These are phyloP conservation scores for Solanum pimpinellifolium DNA, from an alignment of 257 asterid genomes.

Conservation along the genomic window DNA sequence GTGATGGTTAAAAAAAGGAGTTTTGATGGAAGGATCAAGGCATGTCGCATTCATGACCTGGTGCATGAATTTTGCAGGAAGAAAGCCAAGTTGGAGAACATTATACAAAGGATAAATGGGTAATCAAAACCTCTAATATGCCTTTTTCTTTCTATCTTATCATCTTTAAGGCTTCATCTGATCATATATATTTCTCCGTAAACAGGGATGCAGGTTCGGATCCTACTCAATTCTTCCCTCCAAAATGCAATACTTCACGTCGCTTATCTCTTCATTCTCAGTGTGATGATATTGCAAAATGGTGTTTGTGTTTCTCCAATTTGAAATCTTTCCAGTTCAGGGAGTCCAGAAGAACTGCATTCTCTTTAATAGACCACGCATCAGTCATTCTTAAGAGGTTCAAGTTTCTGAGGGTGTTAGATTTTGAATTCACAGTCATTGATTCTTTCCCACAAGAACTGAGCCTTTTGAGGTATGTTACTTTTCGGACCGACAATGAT, in stretches of 20 bases:
- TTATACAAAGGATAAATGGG: background rate
- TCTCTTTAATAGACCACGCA: background rate
- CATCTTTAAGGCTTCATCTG: background rate
- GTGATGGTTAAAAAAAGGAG: background rate
- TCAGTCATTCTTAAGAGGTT: background rate
- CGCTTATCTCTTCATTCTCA: background rate
- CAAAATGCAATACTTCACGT: background rate
- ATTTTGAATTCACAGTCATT: background rate
- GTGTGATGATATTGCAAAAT: background rate
- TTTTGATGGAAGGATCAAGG: background rate
- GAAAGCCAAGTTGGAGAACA: background rate
- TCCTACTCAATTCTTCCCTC: background rate
- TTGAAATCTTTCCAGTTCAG: background rate
- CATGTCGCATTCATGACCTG: constrained; percentile 5
- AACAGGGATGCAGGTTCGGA: background rate
- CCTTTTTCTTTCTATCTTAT: background rate
- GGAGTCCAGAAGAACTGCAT: background rate
- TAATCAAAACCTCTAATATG: background rate
- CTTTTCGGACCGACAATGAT: background rate
- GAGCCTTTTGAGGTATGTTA: background rate
- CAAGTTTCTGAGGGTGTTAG: background rate
- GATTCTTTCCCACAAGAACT: background rate
- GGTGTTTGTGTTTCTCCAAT: background rate
- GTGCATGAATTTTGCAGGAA: background rate
- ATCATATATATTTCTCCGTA: background rate